Evolutionary conservation across 768 basidiomycete genomes (phyloP).

Genomic region (Paxillus involutus): DNA sequence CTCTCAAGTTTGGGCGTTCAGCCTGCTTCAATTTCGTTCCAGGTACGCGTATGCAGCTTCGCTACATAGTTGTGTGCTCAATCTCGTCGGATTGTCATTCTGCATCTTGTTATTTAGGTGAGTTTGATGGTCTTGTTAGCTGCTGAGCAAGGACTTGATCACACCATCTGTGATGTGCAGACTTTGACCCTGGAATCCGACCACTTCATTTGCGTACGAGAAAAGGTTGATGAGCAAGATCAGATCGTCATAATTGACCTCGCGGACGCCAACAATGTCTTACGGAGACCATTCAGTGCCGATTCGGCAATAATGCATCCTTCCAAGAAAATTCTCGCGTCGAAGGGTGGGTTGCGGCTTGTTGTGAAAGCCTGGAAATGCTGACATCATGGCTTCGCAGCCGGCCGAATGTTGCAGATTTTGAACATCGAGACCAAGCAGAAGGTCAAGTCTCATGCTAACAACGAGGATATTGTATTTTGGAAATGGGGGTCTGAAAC

Average conservation of each 20-base stretch:
- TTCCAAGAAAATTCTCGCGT: slow-evolving; percentile 91
- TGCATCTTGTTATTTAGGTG: slow-evolving; percentile 16
- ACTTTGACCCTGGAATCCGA: slow-evolving; percentile 96
- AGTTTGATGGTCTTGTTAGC: slow-evolving; percentile 1
- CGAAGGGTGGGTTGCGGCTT: slow-evolving; percentile 61
- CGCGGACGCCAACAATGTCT: slow-evolving; percentile 94
- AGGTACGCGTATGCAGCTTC: slow-evolving; percentile 53
- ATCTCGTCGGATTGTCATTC: slow-evolving; percentile 1
- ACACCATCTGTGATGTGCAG: slow-evolving; percentile 37
- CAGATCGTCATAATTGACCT: slow-evolving; percentile 99
- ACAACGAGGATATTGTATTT: slow-evolving; percentile 92
- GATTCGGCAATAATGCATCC: slow-evolving; percentile 99
- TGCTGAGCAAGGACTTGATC: neutral
- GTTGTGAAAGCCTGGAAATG: neutral
- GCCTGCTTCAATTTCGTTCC: slow-evolving; percentile 95
- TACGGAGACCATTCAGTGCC: slow-evolving; percentile 94
- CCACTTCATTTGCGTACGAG: slow-evolving; percentile 96
- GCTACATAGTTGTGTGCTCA: slow-evolving; percentile 15
- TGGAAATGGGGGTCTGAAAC: slow-evolving; percentile 98
- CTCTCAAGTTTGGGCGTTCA: slow-evolving; percentile 95
- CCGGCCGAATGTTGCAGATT: slow-evolving; percentile 90
- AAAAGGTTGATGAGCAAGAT: slow-evolving; percentile 92
- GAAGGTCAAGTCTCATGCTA: slow-evolving; percentile 95
- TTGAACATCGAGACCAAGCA: slow-evolving; percentile 98
- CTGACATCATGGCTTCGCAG: slow-evolving; percentile 41